These are phyloP conservation scores for Coprinopsis strossmayeri DNA, from an alignment of 768 basidiomycete species.

Conservation along the genomic window DNA sequence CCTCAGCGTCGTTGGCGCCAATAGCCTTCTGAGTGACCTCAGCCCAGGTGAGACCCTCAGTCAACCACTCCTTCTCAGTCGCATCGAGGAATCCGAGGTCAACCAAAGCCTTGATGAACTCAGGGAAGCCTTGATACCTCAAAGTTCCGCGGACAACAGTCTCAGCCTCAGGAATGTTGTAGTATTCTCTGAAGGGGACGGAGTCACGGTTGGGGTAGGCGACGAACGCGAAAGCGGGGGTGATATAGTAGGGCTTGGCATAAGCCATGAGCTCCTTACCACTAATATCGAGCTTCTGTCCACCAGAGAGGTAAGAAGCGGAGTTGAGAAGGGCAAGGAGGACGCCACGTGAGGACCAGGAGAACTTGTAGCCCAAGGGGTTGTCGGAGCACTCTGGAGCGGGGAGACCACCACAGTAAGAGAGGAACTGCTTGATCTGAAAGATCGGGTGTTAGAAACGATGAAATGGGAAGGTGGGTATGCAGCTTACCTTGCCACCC, in stretches of 20 bases:
- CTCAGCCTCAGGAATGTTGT: conserved; percentile 90
- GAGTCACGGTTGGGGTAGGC: conserved; percentile 97
- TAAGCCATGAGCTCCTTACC: conserved; percentile 85
- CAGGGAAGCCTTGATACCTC: conserved; percentile 94
- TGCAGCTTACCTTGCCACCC: conserved; percentile 74
- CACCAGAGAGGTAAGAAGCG: conserved; percentile 70
- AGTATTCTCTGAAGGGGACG: conserved; percentile 83
- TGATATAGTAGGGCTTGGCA: conserved; percentile 92
- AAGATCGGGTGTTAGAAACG: neutral
- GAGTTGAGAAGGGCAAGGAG: conserved; percentile 91
- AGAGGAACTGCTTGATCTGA: conserved; percentile 87
- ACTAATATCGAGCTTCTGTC: conserved; percentile 56
- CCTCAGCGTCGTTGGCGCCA: conserved; percentile 59
- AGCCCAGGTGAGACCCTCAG: conserved; percentile 71
- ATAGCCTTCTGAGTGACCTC: conserved; percentile 73
- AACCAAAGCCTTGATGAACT: conserved; percentile 85
- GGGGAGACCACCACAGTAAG: conserved; percentile 95
- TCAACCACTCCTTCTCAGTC: conserved; percentile 70
- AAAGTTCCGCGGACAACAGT: conserved; percentile 90
- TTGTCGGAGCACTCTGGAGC: conserved; percentile 88
- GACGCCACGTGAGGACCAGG: conserved; percentile 95
- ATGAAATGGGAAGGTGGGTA: conserved; percentile 3
- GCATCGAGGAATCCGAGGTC: conserved; percentile 83
- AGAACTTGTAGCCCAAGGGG: conserved; percentile 98
- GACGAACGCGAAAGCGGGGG: conserved; percentile 93